Evolutionary conservation across 495 filamentous ascomycete genomes (phyloP).

Genomic region (Talaromyces adpressus): DNA sequence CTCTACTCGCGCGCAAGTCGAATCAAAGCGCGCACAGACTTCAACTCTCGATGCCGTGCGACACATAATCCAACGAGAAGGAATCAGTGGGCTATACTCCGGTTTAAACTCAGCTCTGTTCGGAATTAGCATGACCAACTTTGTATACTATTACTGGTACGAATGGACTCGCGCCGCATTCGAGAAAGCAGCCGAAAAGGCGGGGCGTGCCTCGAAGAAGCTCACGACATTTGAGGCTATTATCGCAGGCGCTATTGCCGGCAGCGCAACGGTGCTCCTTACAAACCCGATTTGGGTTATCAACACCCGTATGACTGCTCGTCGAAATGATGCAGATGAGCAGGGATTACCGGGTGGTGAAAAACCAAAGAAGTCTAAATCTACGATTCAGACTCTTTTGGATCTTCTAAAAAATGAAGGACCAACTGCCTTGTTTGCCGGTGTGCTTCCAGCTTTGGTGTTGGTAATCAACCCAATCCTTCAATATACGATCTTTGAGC

Average conservation of each 20-base stretch:
- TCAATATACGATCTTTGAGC: constrained; percentile 98
- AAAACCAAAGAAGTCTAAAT: constrained; percentile 34
- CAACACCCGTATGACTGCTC: constrained; percentile 96
- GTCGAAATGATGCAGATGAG: constrained; percentile 53
- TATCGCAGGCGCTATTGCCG: constrained; percentile 91
- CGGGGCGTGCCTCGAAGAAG: constrained; percentile 72
- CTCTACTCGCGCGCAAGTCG: constrained; percentile 95
- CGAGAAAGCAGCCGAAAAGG: constrained; percentile 66
- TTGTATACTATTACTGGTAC: constrained; percentile 99
- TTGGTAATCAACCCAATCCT: constrained; percentile 96
- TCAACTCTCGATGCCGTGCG: constrained; percentile 72
- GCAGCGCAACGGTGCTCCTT: constrained; percentile 85
- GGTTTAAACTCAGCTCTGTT: constrained; percentile 88
- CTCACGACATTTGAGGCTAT: constrained; percentile 88
- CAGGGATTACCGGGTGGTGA: constrained; percentile 35
- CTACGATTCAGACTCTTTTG: constrained; percentile 72
- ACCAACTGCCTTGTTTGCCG: constrained; percentile 75
- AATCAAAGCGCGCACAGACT: constrained; percentile 85
- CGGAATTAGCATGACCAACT: constrained; percentile 97
- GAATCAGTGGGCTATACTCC: constrained; percentile 77
- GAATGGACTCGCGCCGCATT: constrained; percentile 92
- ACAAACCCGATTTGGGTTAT: constrained; percentile 99
- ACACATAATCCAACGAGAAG: constrained; percentile 86
- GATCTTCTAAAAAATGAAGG: constrained; percentile 75
- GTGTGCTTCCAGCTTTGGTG: constrained; percentile 86